phyloP scores from a whole-genome alignment of 805 yeast species.

The Myxozyma sirexii region DNA sequence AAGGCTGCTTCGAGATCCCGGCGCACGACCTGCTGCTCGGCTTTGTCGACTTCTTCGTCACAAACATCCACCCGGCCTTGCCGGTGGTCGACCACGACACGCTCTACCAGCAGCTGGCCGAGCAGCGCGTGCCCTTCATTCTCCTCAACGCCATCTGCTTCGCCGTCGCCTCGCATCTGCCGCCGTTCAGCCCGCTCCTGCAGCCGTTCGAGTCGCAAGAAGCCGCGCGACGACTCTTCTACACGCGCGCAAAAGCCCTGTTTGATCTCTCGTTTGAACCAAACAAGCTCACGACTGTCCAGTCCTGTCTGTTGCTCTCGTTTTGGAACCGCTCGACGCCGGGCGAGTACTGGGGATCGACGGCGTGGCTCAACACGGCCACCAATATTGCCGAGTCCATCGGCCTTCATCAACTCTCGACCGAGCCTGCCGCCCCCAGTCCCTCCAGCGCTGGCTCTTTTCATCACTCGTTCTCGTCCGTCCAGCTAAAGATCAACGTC shows the following conservation, averaged over 20 bases:
- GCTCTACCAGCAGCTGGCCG: neutral
- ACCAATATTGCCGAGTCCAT: constrained; percentile 5
- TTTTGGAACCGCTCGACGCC: neutral
- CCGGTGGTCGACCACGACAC: constrained; percentile 12
- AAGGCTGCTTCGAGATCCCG: neutral
- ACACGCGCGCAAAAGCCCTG: constrained; percentile 4
- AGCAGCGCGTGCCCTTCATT: neutral
- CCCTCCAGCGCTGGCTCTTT: too few relatives aligned
- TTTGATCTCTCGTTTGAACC: neutral
- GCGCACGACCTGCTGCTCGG: neutral
- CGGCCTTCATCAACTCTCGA: neutral
- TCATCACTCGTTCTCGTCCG: too few relatives aligned
- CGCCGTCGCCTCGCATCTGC: constrained; percentile 5
- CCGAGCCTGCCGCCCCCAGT: too few relatives aligned
- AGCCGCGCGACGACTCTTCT: neutral
- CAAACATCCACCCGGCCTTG: constrained; percentile 13
- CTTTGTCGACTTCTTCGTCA: constrained; percentile 8
- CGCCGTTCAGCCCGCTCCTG: neutral
- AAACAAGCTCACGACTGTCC: neutral
- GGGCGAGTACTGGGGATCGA: neutral
- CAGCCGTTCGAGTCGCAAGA: neutral
- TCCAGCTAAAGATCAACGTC: neutral
- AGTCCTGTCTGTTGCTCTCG: neutral
- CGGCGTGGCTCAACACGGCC: constrained; percentile 3
- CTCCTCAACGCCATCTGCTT: constrained; percentile 15